Base-by-base conservation (phyloP, 768 basidiomycete species). In the Boletus patriciae region DNA sequence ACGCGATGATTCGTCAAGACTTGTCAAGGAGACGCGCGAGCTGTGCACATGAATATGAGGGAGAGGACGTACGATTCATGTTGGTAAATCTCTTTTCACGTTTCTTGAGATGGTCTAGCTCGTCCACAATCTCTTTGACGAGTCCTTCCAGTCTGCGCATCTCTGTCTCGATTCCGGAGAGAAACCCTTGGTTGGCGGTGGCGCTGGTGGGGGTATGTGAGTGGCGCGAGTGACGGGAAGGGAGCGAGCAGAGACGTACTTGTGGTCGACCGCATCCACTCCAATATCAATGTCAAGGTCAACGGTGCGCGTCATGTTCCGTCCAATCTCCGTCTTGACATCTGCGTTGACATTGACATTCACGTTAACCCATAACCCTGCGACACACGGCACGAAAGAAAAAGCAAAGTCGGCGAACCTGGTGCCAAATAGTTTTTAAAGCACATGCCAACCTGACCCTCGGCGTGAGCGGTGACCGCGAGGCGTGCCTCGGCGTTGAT, bases 281-380 rank as follows among this genome's bases (percentile, higher is more conserved):
- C 97, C 97, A 71, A 99, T 95, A 68, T 99, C 97, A 37, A 98
- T 84, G 68, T 98, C 97, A 55, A 98, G 76, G 77, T 99, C 96
- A 58, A 99, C 73, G 38, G 90, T 82, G 18, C 92, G 82, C 40
- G 77, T 73, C 61, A 84, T 76, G 53, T 81, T 80, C 33, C 73
- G 67, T 3, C 77, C 77, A 50, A 85, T 74, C 25, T 80, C 77
- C 45, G 69, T 66, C 23, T 78, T 73, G 21, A 81, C 72, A 19
- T 78, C 85, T 86, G 55, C n/a, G 5, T 13, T 25, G 3, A 25
- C 25, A 4, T 25, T 25, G 3, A 25, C n/a, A n/a, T n/a, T n/a
- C n/a, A 36, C 27, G 9, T 27, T 45, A 54, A 29, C 23, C 13
- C 10, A 19, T 8, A 9, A 29, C 3, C 21, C 25, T 8, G 31